A percentile compares a stretch with the other conserved stretches of the same genome.
Evolutionary conservation across 164 flowering plant species (phyloP).

Genomic region (Sedum album): DNA sequence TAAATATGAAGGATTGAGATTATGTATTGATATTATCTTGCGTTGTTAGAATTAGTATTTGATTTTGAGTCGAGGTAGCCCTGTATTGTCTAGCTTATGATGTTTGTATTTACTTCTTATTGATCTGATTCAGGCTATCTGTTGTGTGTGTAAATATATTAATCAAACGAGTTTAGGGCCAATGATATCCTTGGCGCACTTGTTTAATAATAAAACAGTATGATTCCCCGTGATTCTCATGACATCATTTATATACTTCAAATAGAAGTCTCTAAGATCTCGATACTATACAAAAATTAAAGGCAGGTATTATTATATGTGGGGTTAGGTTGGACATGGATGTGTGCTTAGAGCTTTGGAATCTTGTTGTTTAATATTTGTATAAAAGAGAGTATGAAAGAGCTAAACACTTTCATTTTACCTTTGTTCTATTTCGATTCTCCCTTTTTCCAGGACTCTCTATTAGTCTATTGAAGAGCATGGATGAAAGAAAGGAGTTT

Average conservation of each 20-base stretch:
- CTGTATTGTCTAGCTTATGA: not conserved
- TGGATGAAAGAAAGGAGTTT: not conserved
- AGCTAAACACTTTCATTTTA: not conserved
- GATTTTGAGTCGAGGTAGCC: not conserved
- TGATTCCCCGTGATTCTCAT: constrained; percentile 1
- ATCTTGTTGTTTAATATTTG: not conserved
- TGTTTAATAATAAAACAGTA: not conserved
- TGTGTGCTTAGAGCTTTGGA: not conserved
- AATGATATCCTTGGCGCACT: not conserved
- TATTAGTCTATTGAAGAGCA: not conserved
- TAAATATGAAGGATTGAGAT: no score
- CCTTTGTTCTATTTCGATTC: not conserved
- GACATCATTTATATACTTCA: constrained; percentile 2
- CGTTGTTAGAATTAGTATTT: not conserved
- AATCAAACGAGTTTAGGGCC: not conserved
- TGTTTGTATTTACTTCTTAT: not conserved
- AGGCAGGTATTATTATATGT: not conserved
- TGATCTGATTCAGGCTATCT: not conserved
- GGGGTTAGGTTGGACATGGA: not conserved
- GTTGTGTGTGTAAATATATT: not conserved
- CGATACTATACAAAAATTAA: not conserved
- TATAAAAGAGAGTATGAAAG: not conserved
- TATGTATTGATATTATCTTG: not conserved
- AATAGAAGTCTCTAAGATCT: constrained; percentile 5
- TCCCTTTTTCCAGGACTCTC: not conserved